Base-by-base conservation (phyloP, 257 asterid genomes). In the Apocynum venetum region DNA sequence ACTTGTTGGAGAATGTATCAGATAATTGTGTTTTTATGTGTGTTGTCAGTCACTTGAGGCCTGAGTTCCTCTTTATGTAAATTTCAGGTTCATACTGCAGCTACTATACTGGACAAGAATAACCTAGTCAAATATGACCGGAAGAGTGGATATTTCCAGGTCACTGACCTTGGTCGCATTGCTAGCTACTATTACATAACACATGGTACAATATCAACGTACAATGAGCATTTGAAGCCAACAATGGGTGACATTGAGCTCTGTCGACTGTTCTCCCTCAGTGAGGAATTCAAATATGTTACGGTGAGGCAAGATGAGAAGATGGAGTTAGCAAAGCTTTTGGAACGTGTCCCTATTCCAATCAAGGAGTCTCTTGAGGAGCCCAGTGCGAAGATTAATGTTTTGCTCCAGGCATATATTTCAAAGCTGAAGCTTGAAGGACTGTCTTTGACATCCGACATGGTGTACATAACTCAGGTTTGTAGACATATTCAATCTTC, bases 171-270 rank as follows among this genome's bases (percentile, higher is more conserved):
- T 84, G 88, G 88, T 75, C 88, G 88, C 69, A 85, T 85, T 71
- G 88, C 88, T 19, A 85, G 88, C 76, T 85, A 82, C 76, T 85
- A 85, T 69, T 85, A 85, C 52, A 78, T 85, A 67, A 82, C 88
- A n/a, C 88, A 85, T 70, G 88, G 88, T 59, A 80, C 88, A n/a
- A 82, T 85, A 6, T 78, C 88, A 38, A 85, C 84, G 2, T 85
- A 80, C 76, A 82, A 82, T 60, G 88, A 85, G 76, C 88, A 85
- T 67, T 74, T 85, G 82, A 85, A 85, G 79, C 86, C 85, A 14
- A 85, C 88, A 0, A 85, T 85, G 88, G 88, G 88, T 63, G 88
- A 85, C 64, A 85, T 85, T 71, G 88, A 85, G 76, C 88, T 85
- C 14, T 85, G 88, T 70, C 79, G 88, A 60, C 82, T 85, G 49